Base-by-base conservation (phyloP, 2,329 filamentous ascomycete species). In the Cyphellophora europaea region DNA sequence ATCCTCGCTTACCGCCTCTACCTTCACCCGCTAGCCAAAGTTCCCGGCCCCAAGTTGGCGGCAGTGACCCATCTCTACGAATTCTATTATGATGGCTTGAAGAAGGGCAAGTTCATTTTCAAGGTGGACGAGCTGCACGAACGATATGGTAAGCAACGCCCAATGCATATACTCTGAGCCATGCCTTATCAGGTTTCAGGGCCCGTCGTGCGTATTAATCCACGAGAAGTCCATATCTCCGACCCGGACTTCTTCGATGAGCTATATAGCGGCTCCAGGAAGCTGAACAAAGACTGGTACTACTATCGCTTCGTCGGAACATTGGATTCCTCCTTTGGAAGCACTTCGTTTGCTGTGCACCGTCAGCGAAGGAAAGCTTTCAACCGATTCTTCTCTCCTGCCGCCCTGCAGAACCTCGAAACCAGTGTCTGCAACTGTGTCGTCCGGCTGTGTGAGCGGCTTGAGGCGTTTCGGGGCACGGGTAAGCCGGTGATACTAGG, bases 121-220 rank as follows among this genome's bases (percentile, higher is more conserved):
- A 50, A 58, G 40, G 53, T 61, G 16, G 42, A 55, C 15, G 48
- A 56, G 23, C 42, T 60, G 32, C 58, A 61, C 36, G 40, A 51
- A 29, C 29, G 47, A 49, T 61, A 61, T 45, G 58, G 57, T 45
- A 32, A 44, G 40, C 32, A 30, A n/a, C n/a, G n/a, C n/a, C n/a
- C n/a, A n/a, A n/a, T n/a, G n/a, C n/a, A n/a, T n/a, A n/a, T n/a
- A n/a, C n/a, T n/a, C n/a, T n/a, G n/a, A n/a, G n/a, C n/a, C n/a
- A n/a, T n/a, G n/a, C n/a, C n/a, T n/a, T n/a, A n/a, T n/a, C 15
- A 11, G 14, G 2, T 38, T 15, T 80, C 49, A 49, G 46, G 46
- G 11, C 46, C 46, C 13, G 47, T 49, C 25, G 40, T 49, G 16
- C 42, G 46, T 8, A 44, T 49, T 27, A 40, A 33, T 13, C 46